phyloP scores from a whole-genome alignment of 2,329 filamentous ascomycete species.

The Xylaria sp. region DNA sequence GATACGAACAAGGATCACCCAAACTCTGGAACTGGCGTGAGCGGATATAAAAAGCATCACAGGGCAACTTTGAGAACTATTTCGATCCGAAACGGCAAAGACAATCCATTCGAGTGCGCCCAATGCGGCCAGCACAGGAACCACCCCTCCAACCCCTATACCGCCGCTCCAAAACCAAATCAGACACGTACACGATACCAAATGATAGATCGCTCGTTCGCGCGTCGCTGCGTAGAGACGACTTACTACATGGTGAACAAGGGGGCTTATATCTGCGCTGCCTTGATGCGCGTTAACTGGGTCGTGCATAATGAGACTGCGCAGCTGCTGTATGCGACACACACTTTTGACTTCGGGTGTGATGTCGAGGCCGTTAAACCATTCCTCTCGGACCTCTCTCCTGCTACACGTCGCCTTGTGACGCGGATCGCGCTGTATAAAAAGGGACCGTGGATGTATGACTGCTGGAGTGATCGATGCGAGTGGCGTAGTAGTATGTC shows the following conservation, averaged over 20 bases:
- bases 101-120: constrained; percentile 33
- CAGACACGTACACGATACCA: constrained; percentile 47
- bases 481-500: constrained; percentile 54
- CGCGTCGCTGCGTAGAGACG: constrained; percentile 53
- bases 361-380: constrained; percentile 65
- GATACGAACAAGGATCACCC: constrained; percentile 37
- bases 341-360: constrained; percentile 64
- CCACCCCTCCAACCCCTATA: background rate
- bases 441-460: constrained; percentile 54
- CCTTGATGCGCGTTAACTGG: constrained; percentile 53
- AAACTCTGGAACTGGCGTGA: background rate
- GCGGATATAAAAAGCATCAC: background rate
- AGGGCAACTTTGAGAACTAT: constrained; percentile 37
- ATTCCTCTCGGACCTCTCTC: constrained; percentile 63
- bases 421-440: constrained; percentile 60
- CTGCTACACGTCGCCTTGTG: constrained; percentile 53
- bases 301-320: constrained; percentile 61
- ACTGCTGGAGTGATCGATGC: constrained; percentile 57
- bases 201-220: constrained; percentile 48
- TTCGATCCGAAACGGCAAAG: constrained; percentile 46
- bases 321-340: constrained; percentile 59
- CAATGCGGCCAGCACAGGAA: background rate
- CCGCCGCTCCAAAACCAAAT: background rate
- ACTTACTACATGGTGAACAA: constrained; percentile 57
- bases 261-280: constrained; percentile 46